phyloP scores from a whole-genome alignment of 306 rosid species.

The Hippophae gyantsensis region DNA sequence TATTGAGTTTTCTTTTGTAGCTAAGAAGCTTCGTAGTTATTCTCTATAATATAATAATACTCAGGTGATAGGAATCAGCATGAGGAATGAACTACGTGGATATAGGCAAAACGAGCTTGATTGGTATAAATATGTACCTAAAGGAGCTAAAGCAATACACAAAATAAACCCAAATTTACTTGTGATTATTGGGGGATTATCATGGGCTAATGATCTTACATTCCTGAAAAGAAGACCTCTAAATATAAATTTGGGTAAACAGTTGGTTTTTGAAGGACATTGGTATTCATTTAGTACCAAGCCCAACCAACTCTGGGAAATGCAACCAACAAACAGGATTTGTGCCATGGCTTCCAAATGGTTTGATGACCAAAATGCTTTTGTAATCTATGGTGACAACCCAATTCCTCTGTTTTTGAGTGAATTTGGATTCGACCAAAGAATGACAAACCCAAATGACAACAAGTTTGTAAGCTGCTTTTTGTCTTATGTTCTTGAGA shows the following conservation, averaged over 20 bases:
- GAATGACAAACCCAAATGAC: constrained; percentile 2
- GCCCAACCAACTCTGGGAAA: constrained; percentile 14
- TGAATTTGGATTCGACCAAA: constrained; percentile 42
- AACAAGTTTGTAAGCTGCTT: constrained; percentile 31
- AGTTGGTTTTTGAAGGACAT: constrained; percentile 37
- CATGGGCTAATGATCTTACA: constrained; percentile 26
- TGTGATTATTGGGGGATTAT: constrained; percentile 30
- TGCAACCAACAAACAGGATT: constrained; percentile 37
- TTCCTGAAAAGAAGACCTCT: constrained; percentile 24
- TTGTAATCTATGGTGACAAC: constrained; percentile 22
- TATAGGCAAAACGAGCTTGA: constrained; percentile 18
- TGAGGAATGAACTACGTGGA: constrained; percentile 42
- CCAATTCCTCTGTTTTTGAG: constrained; percentile 30
- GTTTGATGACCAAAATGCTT: constrained; percentile 31
- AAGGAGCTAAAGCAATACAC: constrained; percentile 32
- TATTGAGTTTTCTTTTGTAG: too few relatives aligned
- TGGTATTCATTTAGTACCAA: constrained; percentile 41
- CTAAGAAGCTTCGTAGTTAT: too few relatives aligned
- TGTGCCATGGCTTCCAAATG: constrained; percentile 25
- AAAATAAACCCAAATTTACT: constrained; percentile 18
- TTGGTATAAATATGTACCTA: constrained; percentile 31
- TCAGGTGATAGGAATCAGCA: constrained; percentile 38
- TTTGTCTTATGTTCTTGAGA: constrained; percentile 36
- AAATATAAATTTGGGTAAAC: constrained; percentile 17
- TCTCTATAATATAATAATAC: background rate